Conservation (phyloP, 2,329 filamentous ascomycete species). For the Cytospora mali region DNA sequence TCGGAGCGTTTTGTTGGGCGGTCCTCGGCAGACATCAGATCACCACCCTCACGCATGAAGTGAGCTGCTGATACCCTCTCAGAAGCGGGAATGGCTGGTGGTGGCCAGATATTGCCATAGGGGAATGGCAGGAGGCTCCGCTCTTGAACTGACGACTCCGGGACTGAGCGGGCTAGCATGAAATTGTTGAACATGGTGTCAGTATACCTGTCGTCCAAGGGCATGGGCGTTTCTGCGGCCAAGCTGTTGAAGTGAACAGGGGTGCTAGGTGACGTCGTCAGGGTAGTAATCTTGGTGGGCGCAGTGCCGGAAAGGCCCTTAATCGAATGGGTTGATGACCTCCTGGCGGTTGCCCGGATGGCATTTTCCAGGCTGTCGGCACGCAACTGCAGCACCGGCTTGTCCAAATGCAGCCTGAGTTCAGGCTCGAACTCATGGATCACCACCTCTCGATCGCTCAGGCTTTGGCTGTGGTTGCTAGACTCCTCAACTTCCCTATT, state of each 20-base stretch:
- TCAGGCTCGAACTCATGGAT: slow-evolving; percentile 74
- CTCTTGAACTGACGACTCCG: slow-evolving; percentile 40
- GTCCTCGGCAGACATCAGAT: slow-evolving; percentile 35
- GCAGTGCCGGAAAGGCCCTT: slow-evolving; percentile 6
- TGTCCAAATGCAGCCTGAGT: slow-evolving; percentile 73
- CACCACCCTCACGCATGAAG: slow-evolving; percentile 28
- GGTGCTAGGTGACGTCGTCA: background rate
- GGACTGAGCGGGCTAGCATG: slow-evolving; percentile 60
- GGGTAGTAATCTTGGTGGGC: background rate
- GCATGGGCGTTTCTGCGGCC: slow-evolving; percentile 56
- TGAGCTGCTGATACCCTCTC: slow-evolving; percentile 50
- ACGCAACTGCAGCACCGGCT: slow-evolving; percentile 64
- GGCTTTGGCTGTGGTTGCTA: slow-evolving; percentile 54
- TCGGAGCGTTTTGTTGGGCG: slow-evolving; percentile 56
- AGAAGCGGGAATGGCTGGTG: slow-evolving; percentile 66
- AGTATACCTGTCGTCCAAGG: slow-evolving; percentile 44
- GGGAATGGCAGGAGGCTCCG: slow-evolving; percentile 40
- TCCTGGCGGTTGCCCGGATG: slow-evolving; percentile 24
- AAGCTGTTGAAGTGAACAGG: slow-evolving; percentile 41
- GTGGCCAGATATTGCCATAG: slow-evolving; percentile 72
- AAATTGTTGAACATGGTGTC: slow-evolving; percentile 67
- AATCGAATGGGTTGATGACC: background rate
- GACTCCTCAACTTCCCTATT: slow-evolving; percentile 44
- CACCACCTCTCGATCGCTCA: slow-evolving; percentile 63
- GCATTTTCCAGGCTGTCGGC: slow-evolving; percentile 34